Evolutionary conservation across 2,329 filamentous ascomycete species (phyloP), one percentile per base, ranked within the genome.

Genomic region (Fusarium udum): DNA sequence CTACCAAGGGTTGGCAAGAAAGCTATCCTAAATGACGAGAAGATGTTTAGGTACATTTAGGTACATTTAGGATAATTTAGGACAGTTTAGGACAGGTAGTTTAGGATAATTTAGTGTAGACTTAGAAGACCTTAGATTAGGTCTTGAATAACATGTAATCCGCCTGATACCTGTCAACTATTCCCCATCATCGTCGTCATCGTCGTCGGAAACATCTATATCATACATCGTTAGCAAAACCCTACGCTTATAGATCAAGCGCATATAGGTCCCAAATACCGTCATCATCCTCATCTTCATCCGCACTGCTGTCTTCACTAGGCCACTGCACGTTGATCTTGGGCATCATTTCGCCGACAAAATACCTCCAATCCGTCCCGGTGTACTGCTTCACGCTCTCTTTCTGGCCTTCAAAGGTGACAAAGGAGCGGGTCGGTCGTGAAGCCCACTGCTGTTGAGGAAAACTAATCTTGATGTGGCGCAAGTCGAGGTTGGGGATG

Each of bases 331-430:
- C 72, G 13, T 64, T 36, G 7, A 80, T 22, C 46, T 67, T 61
- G 12, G 77, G 64, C 13, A 73, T 75, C 48, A 81, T 69, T 18
- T 82, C 79, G 28, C 75, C 77, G 4, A 83, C 71, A 62, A 81
- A 84, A 32, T 80, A 77, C 58, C 72, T 79, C 78, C 82, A 82
- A 49, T 83, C 82, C 2, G 78, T 67, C 3, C 84, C 83, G 2
- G 76, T 78, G 56, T 83, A 83, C 26, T 78, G 61, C 18, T 74
- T 68, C 14, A 26, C 48, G 1, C 18, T 15, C 2, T 46, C 48
- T 11, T 40, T 63, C 16, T 64, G 49, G 16, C 49, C 66, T 15
- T 53, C 52, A 73, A 80, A 22, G 15, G 64, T 18, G 73, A 71
- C n/a, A 31, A 40, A 16, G 53, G 71, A 32, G 51, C 63, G 31